Percentiles rank a stretch among this genome's conserved stretches.
Evolutionary conservation across 2,329 filamentous ascomycete genomes (phyloP).

Genomic region (Trichoderma harzianum): DNA sequence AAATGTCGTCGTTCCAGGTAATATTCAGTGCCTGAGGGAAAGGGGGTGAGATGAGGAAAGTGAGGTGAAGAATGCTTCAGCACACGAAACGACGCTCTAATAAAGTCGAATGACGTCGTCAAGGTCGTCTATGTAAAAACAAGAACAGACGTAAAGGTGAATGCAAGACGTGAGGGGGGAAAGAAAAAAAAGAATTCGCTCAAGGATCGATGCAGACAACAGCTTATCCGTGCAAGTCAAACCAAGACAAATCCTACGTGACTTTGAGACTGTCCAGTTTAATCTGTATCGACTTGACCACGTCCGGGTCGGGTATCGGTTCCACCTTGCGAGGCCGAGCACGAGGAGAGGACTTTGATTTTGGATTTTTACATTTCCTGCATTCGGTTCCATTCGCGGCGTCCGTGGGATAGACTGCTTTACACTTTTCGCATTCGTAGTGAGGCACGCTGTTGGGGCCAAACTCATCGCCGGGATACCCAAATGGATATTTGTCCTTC

Average conservation of each 20-base stretch:
- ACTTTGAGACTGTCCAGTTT: slow-evolving; percentile 48
- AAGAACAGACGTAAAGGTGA: not conserved
- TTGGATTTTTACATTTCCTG: slow-evolving; percentile 56
- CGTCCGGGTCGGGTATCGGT: slow-evolving; percentile 58
- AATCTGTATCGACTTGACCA: slow-evolving; percentile 55
- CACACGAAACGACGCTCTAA: not conserved
- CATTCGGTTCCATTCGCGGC: slow-evolving; percentile 54
- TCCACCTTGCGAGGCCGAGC: slow-evolving; percentile 58
- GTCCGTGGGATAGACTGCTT: slow-evolving; percentile 51
- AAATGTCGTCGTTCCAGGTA: not conserved
- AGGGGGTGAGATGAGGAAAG: not conserved
- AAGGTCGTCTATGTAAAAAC: not conserved
- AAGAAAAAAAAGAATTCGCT: not conserved
- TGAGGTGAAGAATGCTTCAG: not conserved
- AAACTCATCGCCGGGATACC: slow-evolving; percentile 65
- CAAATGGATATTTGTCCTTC: slow-evolving; percentile 65
- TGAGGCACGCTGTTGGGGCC: slow-evolving; percentile 50
- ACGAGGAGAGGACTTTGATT: slow-evolving; percentile 58
- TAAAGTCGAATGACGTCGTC: not conserved
- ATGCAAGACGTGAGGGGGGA: not conserved
- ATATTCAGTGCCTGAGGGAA: not conserved
- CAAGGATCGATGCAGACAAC: not conserved
- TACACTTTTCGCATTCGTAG: slow-evolving; percentile 62
- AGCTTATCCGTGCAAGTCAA: not conserved
- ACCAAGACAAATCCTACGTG: slow-evolving; percentile 21